Conservation (phyloP, 148 eudicot species). For the Arctostaphylos glauca region DNA sequence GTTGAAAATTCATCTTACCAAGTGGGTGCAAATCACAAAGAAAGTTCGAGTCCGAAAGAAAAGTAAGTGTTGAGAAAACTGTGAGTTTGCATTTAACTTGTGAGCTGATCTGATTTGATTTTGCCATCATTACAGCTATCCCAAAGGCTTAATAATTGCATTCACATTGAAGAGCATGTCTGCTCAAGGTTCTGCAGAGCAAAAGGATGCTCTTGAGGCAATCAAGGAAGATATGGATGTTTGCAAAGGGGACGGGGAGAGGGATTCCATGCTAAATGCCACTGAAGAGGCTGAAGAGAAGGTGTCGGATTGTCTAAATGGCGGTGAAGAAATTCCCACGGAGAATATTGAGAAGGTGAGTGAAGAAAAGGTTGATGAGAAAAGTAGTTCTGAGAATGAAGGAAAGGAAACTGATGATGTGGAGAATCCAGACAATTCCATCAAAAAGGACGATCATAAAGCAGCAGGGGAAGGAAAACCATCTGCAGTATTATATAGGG, state of each 20-base stretch:
- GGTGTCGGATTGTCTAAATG: slow-evolving; percentile 30
- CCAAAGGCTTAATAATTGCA: slow-evolving; percentile 82
- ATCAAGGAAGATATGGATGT: slow-evolving; percentile 27
- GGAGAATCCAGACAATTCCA: slow-evolving; percentile 32
- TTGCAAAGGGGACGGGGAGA: slow-evolving; percentile 31
- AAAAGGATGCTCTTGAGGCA: slow-evolving; percentile 39
- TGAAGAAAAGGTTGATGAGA: slow-evolving; percentile 40
- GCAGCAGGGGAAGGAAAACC: slow-evolving; percentile 30
- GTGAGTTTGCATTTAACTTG: slow-evolving; percentile 10
- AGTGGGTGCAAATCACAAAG: slow-evolving; percentile 32
- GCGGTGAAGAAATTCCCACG: slow-evolving; percentile 20
- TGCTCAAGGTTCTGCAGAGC: slow-evolving; percentile 33
- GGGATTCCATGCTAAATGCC: slow-evolving; percentile 19
- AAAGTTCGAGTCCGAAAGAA: slow-evolving; percentile 38
- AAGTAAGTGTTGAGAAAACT: slow-evolving; percentile 28
- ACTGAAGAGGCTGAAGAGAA: slow-evolving; percentile 33
- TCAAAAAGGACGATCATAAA: slow-evolving; percentile 36
- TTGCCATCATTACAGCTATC: slow-evolving; percentile 50
- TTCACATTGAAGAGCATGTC: slow-evolving; percentile 65
- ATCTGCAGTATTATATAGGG: slow-evolving; percentile 34
- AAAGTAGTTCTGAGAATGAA: slow-evolving; percentile 38
- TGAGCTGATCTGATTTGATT: neutral
- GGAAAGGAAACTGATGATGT: slow-evolving; percentile 42
- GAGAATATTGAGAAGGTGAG: slow-evolving; percentile 30
- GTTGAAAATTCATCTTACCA: slow-evolving; percentile 37